Conservation (phyloP, 208 protist species). For the Leishmania major region DNA sequence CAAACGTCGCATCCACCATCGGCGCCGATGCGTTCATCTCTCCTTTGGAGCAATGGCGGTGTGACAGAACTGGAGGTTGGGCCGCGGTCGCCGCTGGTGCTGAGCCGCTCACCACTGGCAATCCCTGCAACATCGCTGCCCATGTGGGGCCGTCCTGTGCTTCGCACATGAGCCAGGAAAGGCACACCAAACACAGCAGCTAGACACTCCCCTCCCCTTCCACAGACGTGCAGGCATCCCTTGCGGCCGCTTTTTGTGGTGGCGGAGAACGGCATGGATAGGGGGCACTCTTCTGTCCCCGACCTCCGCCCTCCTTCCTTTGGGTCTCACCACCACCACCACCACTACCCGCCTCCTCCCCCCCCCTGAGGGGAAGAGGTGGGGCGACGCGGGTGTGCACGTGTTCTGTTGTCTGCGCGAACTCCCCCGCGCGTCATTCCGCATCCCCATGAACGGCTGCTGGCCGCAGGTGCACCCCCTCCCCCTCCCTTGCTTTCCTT, state of each 20-base stretch:
- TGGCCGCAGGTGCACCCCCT: neutral
- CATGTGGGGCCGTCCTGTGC: conserved; percentile 7
- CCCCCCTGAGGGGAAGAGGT: no score
- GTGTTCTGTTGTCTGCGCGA: no score
- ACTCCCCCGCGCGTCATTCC: neutral
- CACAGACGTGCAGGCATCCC: neutral
- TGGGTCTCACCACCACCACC: no score
- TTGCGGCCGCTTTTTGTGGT: neutral
- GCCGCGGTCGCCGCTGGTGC: neutral
- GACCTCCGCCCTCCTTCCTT: neutral
- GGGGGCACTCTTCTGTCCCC: neutral
- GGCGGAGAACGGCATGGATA: neutral
- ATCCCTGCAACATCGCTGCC: conserved; percentile 1
- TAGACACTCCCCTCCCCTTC: neutral
- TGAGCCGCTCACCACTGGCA: neutral
- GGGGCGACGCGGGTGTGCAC: no score
- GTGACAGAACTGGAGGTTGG: neutral
- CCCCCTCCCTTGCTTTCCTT: neutral
- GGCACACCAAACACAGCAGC: neutral
- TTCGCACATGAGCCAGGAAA: neutral
- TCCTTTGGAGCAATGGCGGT: neutral
- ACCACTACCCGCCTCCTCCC: neutral
- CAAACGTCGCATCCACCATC: neutral
- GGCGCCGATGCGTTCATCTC: neutral
- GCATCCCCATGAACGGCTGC: neutral